Conservation (phyloP, 208 protist genomes). For the Leishmania turanica region DNA sequence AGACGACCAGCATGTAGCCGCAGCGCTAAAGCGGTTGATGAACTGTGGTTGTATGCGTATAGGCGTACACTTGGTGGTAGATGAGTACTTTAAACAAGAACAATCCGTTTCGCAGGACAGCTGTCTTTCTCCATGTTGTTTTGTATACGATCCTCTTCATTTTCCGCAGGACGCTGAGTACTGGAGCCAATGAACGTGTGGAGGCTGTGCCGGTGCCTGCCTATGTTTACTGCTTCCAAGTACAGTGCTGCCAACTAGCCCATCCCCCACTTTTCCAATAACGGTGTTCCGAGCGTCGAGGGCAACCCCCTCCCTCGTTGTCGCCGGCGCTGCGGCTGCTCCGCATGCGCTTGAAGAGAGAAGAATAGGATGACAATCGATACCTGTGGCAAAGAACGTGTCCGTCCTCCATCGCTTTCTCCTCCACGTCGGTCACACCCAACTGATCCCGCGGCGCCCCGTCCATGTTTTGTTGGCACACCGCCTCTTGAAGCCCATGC, state of each 20-base stretch:
- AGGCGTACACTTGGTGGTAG: neutral
- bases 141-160: neutral
- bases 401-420: neutral
- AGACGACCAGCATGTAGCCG: neutral
- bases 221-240: neutral
- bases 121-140: neutral
- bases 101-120: neutral
- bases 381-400: neutral
- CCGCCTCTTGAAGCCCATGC: neutral
- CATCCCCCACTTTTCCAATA: neutral
- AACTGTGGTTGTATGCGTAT: neutral
- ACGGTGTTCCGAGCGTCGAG: neutral
- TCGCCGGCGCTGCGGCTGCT: neutral
- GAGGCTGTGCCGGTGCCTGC: neutral
- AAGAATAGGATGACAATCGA: neutral
- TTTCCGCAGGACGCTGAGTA: neutral
- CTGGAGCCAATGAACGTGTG: neutral
- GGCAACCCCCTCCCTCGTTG: neutral
- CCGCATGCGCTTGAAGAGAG: neutral
- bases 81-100: neutral
- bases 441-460: neutral
- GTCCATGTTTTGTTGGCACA: neutral
- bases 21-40: neutral
- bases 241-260: neutral
- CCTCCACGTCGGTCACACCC: neutral